Evolutionary conservation across 108 stramenopile genomes (phyloP).

Genomic region (Phaeodactylum tricornutum): DNA sequence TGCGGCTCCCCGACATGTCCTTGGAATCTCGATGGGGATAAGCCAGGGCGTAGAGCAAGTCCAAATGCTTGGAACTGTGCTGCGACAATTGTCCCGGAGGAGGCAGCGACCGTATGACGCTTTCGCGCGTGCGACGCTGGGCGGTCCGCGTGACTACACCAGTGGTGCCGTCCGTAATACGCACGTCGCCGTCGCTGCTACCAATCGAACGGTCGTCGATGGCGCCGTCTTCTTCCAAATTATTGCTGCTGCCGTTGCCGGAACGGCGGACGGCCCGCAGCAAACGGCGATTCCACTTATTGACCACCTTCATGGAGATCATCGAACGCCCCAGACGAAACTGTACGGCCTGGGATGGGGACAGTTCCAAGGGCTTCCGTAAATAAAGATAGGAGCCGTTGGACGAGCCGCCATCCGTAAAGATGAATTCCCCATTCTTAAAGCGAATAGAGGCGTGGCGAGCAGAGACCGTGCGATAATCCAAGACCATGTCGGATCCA

Average conservation of each 20-base stretch:
- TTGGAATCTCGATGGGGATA: slow-evolving; percentile 51
- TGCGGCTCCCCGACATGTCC: slow-evolving; percentile 9
- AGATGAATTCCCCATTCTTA: slow-evolving; percentile 87
- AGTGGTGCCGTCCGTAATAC: slow-evolving; percentile 56
- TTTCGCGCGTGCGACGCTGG: slow-evolving; percentile 60
- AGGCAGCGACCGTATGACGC: slow-evolving; percentile 65
- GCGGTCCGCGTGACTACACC: slow-evolving; percentile 54
- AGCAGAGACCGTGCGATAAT: slow-evolving; percentile 88
- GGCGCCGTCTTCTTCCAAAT: slow-evolving; percentile 13
- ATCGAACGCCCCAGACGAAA: slow-evolving; percentile 78
- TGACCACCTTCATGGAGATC: slow-evolving; percentile 85
- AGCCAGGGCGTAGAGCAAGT: slow-evolving; percentile 73
- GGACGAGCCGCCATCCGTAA: slow-evolving; percentile 81
- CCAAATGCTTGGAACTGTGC: slow-evolving; percentile 66
- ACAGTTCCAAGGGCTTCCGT: slow-evolving; percentile 75
- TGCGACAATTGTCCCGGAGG: slow-evolving; percentile 65
- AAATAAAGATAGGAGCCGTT: slow-evolving; percentile 86
- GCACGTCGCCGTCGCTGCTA: slow-evolving; percentile 74
- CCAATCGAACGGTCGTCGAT: slow-evolving; percentile 71
- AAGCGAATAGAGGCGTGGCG: slow-evolving; percentile 83
- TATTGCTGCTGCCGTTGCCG: slow-evolving; percentile 17
- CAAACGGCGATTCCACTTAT: slow-evolving; percentile 78
- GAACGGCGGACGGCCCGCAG: slow-evolving; percentile 63
- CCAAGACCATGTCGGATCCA: slow-evolving; percentile 92
- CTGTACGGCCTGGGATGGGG: slow-evolving; percentile 65